phyloP scores from a whole-genome alignment of 139 green algal species.

The Chlorella sorokiniana region DNA sequence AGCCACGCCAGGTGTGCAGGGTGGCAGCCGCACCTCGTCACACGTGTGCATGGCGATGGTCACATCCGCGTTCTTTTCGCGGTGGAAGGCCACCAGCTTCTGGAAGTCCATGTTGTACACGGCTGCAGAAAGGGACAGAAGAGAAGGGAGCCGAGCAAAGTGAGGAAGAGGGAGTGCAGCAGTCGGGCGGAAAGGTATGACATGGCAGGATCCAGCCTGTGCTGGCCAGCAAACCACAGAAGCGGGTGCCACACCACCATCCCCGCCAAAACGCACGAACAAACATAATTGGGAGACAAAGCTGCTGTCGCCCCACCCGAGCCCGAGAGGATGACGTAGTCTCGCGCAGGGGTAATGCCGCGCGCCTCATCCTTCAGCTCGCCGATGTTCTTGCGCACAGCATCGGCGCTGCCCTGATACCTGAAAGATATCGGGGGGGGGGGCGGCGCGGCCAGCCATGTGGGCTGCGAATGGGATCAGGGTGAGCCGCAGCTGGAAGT shows the following conservation, averaged over 20 bases:
- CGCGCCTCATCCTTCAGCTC: slow-evolving; percentile 40
- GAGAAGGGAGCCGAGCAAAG: neutral
- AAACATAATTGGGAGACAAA: neutral
- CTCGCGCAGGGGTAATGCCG: slow-evolving; percentile 39
- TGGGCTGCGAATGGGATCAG: no score
- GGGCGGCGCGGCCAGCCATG: no score
- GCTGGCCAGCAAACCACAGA: no score
- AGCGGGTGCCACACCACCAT: neutral
- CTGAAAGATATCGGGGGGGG: neutral
- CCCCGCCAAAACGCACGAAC: neutral
- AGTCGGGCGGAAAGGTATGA: neutral
- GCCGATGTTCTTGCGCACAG: slow-evolving; percentile 54
- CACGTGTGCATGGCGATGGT: slow-evolving; percentile 61
- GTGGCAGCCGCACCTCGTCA: neutral
- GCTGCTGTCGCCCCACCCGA: neutral
- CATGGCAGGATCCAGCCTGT: no score
- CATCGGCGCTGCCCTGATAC: slow-evolving; percentile 61
- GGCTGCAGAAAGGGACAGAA: slow-evolving; percentile 8
- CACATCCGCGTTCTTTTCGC: slow-evolving; percentile 50
- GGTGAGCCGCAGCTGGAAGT: no score
- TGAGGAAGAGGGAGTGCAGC: neutral
- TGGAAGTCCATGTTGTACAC: slow-evolving; percentile 49
- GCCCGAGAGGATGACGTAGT: slow-evolving; percentile 54
- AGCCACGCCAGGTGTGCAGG: no score
- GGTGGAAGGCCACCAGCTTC: slow-evolving; percentile 48